Evolutionary conservation across 257 asterid species (phyloP), one percentile per base, ranked within the genome.

Genomic region (Ajuga chamaepitys): DNA sequence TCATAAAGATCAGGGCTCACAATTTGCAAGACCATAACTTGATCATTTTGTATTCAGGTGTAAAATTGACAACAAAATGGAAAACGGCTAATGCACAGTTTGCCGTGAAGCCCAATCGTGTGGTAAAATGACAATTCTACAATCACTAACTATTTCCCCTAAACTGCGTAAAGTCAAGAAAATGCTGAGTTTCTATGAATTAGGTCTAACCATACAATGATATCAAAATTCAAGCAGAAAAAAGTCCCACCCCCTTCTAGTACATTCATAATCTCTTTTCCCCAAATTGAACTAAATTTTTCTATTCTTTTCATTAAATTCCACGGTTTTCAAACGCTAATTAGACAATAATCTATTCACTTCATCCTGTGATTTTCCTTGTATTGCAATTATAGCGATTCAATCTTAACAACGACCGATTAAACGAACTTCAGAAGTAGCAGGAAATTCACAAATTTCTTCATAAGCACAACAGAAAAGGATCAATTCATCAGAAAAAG

Each of bases 401-500:
- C 60, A 53, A 53, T 53, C 34, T 13, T 37, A 16, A 24, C 44
- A 32, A 14, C 35, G 42, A 32, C 47, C 28, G 22, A 40, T 32
- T 7, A 51, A 59, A 20, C 48, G 18, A 18, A 4, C 7, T 0
- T 0, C n/a, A 35, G 25, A 11, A 16, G 25, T 12, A 22, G 12
- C 22, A 17, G 32, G 20, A 35, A 12, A 66, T 24, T 47, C 16
- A 25, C 50, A 44, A 56, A 12, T 25, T 51, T 32, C 21, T 54
- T 12, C 60, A 25, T 13, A 58, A 48, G 24, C 25, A 18, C 22
- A 18, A 4, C n/a, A 32, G 32, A 7, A 28, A 38, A 51, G 2
- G 28, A 16, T 38, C 24, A 74, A 74, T 54, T 9, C 58, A 68
- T 40, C 55, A 28, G 56, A 69, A 51, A 58, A 67, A 13, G 54